Evolutionary conservation across 208 protist genomes (phyloP), one percentile per base, ranked within the genome.

Genomic region (Leishmania arabica): DNA sequence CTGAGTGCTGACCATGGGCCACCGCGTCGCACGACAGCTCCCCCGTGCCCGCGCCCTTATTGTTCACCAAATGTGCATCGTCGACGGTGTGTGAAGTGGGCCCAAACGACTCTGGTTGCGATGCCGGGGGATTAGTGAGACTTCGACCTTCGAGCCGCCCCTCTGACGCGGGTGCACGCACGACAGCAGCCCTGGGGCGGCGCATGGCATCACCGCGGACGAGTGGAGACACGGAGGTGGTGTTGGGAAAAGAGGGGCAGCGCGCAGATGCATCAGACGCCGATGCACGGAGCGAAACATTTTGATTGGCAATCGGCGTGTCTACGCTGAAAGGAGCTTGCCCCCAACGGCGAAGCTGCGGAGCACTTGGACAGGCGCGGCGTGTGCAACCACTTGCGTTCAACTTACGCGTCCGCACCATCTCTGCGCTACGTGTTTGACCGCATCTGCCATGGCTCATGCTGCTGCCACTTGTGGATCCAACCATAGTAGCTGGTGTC

Each of bases 351-450:
- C 80, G 74, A 51, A 47, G 74, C 62, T 75, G 73, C 13, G 66
- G 66, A 19, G 75, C 80, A 34, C 80, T 84, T 5, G 80, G 74
- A 49, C 65, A 84, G 4, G 75, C 65, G 27, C 75, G 80, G 51
- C 75, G 80, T 42, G 15, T 83, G 11, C 70, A 27, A 15, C 24
- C 31, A 47, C 40, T 47, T n/a, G 37, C 65, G 8, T 66, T 42
- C 37, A 70, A 5, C 31, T 42, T 40, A 8, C 6, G 65, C 40
- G 47, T 1, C 6, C 7, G 37, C 17, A 24, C 65, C 40, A 27
- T n/a, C 37, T 47, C 40, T 19, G 2, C 65, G 21, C 65, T 70
- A n/a, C 37, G 65, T 37, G 21, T n/a, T 9, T 15, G 7, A 21
- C 40, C 5, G n/a, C 65, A 24, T 11, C 65, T n/a, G 19, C 13